These are phyloP conservation scores for Metschnikowia reukaufii DNA, from an alignment of 805 yeast species.

Conservation along the genomic window DNA sequence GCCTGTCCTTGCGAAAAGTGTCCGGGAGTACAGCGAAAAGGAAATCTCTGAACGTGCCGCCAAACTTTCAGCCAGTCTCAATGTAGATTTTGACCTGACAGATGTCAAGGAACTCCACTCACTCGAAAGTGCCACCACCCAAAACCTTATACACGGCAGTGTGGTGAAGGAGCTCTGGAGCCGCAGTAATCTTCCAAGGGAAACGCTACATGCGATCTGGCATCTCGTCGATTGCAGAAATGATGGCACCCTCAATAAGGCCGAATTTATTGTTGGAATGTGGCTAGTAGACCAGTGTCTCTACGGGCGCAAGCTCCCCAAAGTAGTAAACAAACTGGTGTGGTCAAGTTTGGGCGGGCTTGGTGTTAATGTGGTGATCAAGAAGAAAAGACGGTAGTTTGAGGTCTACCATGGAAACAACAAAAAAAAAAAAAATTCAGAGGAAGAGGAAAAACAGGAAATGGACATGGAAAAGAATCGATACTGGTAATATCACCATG, in stretches of 20 bases:
- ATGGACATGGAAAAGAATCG: no score
- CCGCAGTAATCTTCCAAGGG: slow-evolving; percentile 69
- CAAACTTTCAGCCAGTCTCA: slow-evolving; percentile 27
- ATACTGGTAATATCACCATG: no score
- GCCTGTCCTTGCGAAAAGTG: slow-evolving; percentile 8
- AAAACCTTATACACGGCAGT: slow-evolving; percentile 49
- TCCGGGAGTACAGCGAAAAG: slow-evolving; percentile 18
- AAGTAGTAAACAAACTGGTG: slow-evolving; percentile 58
- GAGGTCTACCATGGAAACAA: background rate
- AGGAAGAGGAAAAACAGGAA: no score
- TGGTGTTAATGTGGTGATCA: slow-evolving; percentile 41
- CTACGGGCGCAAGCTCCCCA: slow-evolving; percentile 89
- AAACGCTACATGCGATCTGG: slow-evolving; percentile 61
- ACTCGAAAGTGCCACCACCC: slow-evolving; percentile 26
- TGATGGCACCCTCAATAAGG: slow-evolving; percentile 76
- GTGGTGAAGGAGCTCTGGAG: slow-evolving; percentile 81
- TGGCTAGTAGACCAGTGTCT: slow-evolving; percentile 97
- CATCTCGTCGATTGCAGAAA: slow-evolving; percentile 62
- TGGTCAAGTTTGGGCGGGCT: slow-evolving; percentile 75
- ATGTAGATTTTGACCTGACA: slow-evolving; percentile 23
- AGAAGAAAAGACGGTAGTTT: slow-evolving; percentile 29
- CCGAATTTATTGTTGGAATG: slow-evolving; percentile 92
- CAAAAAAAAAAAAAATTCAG: no score
- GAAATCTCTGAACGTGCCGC: slow-evolving; percentile 22
- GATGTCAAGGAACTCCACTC: slow-evolving; percentile 33